Evolutionary conservation across 345 rosid species (phyloP).

Genomic region (Toxicodendron radicans): DNA sequence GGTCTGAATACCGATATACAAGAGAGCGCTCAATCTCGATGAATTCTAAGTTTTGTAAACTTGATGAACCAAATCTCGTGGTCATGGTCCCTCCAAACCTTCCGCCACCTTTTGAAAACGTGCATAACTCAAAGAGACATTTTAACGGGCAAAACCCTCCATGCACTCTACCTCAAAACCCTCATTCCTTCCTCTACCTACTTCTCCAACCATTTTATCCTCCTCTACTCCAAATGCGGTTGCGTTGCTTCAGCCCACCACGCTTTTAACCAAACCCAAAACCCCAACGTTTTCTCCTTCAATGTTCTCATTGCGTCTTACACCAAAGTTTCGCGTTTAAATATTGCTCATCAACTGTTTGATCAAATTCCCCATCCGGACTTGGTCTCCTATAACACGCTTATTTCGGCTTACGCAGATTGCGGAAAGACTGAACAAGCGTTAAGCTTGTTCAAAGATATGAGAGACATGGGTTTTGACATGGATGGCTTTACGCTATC

Average conservation of each 20-base stretch:
- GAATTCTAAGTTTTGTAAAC: neutral
- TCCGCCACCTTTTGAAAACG: constrained; percentile 54
- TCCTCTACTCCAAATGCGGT: constrained; percentile 85
- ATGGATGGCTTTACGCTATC: constrained; percentile 82
- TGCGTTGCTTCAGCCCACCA: constrained; percentile 48
- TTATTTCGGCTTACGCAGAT: constrained; percentile 73
- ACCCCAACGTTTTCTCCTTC: constrained; percentile 78
- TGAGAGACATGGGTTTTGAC: constrained; percentile 52
- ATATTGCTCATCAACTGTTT: constrained; percentile 62
- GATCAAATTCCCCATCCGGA: constrained; percentile 83
- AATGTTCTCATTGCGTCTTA: constrained; percentile 59
- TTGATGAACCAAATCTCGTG: constrained; percentile 60
- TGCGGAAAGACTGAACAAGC: constrained; percentile 46
- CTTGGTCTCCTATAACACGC: constrained; percentile 74
- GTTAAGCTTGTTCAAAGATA: constrained; percentile 48
- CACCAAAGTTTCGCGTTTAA: constrained; percentile 43
- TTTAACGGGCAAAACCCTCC: constrained; percentile 64
- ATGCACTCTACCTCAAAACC: constrained; percentile 68
- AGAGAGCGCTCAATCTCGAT: neutral
- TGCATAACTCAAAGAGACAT: constrained; percentile 57
- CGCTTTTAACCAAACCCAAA: constrained; percentile 44
- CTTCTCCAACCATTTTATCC: constrained; percentile 84
- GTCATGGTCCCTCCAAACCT: constrained; percentile 46
- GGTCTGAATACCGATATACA: too few relatives aligned
- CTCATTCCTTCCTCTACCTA: constrained; percentile 65